These are phyloP conservation scores for Aspergillus transmontanensis DNA, from an alignment of 2,329 filamentous ascomycete genomes.

Conservation along the genomic window DNA sequence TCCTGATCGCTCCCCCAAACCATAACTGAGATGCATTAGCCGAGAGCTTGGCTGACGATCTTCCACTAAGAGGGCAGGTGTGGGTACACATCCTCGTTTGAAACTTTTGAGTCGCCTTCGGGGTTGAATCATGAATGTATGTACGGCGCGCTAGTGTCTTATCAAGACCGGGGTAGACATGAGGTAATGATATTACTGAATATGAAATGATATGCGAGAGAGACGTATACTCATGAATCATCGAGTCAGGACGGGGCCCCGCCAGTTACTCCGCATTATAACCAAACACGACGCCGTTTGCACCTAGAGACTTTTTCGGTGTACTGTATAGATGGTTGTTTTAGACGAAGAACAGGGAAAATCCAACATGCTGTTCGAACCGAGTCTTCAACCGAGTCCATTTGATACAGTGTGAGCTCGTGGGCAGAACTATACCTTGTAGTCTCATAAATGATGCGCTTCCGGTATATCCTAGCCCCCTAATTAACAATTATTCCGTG, in stretches of 20 bases:
- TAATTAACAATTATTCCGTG: no score
- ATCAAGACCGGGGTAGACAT: not conserved
- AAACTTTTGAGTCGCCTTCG: no score
- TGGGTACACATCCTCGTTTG: not conserved
- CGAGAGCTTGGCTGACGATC: conserved; percentile 7
- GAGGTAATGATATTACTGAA: conserved; percentile 4
- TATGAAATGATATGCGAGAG: not conserved
- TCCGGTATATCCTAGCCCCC: no score
- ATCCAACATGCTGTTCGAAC: no score
- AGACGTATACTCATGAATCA: not conserved
- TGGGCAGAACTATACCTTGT: no score
- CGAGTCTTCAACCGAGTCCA: no score
- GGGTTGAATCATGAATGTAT: no score
- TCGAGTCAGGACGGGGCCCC: not conserved
- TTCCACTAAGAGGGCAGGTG: not conserved
- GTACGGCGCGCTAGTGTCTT: not conserved
- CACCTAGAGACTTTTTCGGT: no score
- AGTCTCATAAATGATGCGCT: not conserved
- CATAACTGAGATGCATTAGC: conserved; percentile 6
- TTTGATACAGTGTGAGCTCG: no score
- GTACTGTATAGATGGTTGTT: no score
- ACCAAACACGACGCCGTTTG: not conserved
- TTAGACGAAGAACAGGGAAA: no score
- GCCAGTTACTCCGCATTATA: not conserved
- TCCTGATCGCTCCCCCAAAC: not conserved